Percentiles rank a stretch among this genome's conserved stretches.
Conservation (phyloP, 306 rosid genomes). For the Fragaria ananassa region DNA sequence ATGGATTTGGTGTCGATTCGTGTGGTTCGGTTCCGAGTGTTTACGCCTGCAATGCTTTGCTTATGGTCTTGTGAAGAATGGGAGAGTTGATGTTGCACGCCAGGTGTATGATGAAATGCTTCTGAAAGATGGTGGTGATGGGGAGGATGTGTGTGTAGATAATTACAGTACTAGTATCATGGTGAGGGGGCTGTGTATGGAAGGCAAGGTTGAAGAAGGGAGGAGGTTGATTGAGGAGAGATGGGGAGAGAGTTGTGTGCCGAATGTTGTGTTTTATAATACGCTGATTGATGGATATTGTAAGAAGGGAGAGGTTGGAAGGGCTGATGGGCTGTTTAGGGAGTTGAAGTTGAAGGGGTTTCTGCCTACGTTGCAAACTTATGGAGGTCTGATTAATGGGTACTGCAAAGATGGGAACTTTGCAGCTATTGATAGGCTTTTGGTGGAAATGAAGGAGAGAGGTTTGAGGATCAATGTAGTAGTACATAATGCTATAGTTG, state of each 20-base stretch:
- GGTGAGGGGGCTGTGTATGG: slow-evolving; percentile 59
- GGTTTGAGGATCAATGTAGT: slow-evolving; percentile 48
- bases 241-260: slow-evolving; percentile 72
- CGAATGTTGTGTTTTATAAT: slow-evolving; percentile 70
- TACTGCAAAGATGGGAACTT: slow-evolving; percentile 67
- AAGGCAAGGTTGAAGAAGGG: slow-evolving; percentile 64
- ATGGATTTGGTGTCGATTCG: slow-evolving; percentile 27
- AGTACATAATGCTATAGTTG: slow-evolving; percentile 60
- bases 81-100: slow-evolving; percentile 47
- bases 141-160: slow-evolving; percentile 28
- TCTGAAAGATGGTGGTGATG: slow-evolving; percentile 19
- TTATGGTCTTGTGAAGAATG: slow-evolving; percentile 37
- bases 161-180: slow-evolving; percentile 67
- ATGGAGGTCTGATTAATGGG: slow-evolving; percentile 62
- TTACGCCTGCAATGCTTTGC: slow-evolving; percentile 55
- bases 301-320: slow-evolving; percentile 49
- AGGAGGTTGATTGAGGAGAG: slow-evolving; percentile 53
- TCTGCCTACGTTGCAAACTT: slow-evolving; percentile 57
- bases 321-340: slow-evolving; percentile 48
- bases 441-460: slow-evolving; percentile 58
- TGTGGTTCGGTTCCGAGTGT: slow-evolving; percentile 47
- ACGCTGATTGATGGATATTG: slow-evolving; percentile 68
- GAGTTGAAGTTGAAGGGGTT: slow-evolving; percentile 70
- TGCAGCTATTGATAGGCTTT: slow-evolving; percentile 47
- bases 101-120: slow-evolving; percentile 70